Evolutionary conservation across 768 basidiomycete species (phyloP).

Genomic region (Boletus edulis): DNA sequence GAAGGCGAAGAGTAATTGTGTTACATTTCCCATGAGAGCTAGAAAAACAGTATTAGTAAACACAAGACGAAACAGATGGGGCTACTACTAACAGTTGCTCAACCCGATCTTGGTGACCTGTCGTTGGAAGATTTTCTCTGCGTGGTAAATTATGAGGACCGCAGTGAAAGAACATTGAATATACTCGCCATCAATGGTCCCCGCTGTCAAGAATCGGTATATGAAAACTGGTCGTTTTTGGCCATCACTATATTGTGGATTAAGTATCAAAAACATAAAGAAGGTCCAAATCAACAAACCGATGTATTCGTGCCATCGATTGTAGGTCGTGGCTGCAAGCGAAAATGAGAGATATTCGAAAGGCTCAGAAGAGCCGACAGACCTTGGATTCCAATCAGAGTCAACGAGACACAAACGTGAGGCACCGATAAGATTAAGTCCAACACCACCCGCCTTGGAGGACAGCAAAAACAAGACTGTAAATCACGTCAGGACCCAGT

Average conservation of each 20-base stretch:
- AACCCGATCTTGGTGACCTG: constrained; percentile 93
- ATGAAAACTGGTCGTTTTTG: constrained; percentile 91
- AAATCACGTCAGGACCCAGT: constrained; percentile 1
- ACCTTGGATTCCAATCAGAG: constrained; percentile 95
- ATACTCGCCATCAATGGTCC: constrained; percentile 80
- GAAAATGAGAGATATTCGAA: neutral
- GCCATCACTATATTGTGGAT: constrained; percentile 64
- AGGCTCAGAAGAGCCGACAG: neutral
- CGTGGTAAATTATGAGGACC: constrained; percentile 1
- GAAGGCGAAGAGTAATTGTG: constrained; percentile 3
- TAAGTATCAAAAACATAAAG: constrained; percentile 1
- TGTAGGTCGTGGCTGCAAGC: constrained; percentile 78
- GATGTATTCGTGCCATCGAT: constrained; percentile 95
- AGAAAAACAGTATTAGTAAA: constrained; percentile 9
- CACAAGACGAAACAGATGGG: constrained; percentile 1
- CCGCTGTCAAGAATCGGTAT: constrained; percentile 81
- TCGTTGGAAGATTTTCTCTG: constrained; percentile 90
- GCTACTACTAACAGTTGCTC: constrained; percentile 66
- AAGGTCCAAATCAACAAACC: constrained; percentile 42
- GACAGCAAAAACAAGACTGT: constrained; percentile 89
- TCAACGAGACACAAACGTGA: constrained; percentile 86
- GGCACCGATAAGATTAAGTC: constrained; percentile 89
- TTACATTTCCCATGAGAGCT: constrained; percentile 75
- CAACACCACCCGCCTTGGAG: constrained; percentile 94
- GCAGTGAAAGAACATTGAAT: neutral